Percentiles rank a stretch among this genome's conserved stretches.
Evolutionary conservation across 495 filamentous ascomycete species (phyloP).

Genomic region (Neurospora cerealis): DNA sequence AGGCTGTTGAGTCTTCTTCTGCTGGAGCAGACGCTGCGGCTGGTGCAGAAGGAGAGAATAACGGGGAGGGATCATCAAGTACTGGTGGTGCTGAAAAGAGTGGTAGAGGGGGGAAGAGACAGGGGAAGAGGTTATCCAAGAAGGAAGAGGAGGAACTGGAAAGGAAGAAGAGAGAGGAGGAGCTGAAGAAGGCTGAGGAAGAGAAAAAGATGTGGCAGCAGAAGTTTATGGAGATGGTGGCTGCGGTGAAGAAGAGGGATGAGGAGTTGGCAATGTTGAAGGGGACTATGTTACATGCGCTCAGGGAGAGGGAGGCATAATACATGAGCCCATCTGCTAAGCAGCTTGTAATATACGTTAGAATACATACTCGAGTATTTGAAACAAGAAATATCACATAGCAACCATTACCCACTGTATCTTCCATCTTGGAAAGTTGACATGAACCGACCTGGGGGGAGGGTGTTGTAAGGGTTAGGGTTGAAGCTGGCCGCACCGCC

Average conservation of each 20-base stretch:
- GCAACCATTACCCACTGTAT: neutral
- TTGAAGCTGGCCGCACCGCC: neutral
- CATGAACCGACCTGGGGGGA: neutral
- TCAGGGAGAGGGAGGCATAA: slow-evolving; percentile 4
- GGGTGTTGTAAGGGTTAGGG: neutral
- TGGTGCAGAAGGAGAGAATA: neutral
- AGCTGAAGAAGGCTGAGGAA: slow-evolving; percentile 12
- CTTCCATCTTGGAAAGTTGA: neutral
- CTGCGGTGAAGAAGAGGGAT: slow-evolving; percentile 17
- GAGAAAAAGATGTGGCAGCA: slow-evolving; percentile 22
- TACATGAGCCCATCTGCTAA: no score
- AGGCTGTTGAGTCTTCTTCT: neutral
- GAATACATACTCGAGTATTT: no score
- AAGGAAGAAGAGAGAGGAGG: slow-evolving; percentile 19
- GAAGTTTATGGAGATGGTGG: slow-evolving; percentile 28
- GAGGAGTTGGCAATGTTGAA: slow-evolving; percentile 18
- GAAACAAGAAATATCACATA: neutral
- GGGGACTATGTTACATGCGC: slow-evolving; percentile 13
- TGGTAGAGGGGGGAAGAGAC: slow-evolving; percentile 8
- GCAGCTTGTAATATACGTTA: no score
- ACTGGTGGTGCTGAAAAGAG: neutral
- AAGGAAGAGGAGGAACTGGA: slow-evolving; percentile 15
- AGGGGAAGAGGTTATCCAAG: slow-evolving; percentile 3
- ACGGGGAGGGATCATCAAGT: neutral
- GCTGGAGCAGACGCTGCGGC: neutral